A percentile compares a stretch with the other conserved stretches of the same genome.
Conservation (phyloP, 163 green algal species). For the Scenedesmus sp. region DNA sequence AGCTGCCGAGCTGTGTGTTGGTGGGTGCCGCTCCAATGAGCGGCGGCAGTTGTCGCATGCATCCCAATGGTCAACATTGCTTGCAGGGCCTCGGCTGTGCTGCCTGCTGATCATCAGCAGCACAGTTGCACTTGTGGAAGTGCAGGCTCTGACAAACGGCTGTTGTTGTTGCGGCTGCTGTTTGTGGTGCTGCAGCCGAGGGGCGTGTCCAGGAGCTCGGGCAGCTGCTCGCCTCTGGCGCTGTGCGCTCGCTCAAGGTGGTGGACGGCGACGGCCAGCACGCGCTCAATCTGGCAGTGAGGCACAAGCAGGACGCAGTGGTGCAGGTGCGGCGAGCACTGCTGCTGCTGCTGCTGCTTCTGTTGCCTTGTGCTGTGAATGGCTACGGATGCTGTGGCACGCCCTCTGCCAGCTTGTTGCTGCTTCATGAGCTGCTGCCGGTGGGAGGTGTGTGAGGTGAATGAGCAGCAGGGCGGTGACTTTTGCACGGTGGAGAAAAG, state of each 20-base stretch:
- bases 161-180: slow-evolving; percentile 35
- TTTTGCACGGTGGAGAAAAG: too few species aligned
- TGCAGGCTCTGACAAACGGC: too few species aligned
- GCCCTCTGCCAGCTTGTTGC: not conserved
- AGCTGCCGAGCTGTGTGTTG: too few species aligned
- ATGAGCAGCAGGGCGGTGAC: too few species aligned
- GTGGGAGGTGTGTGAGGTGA: too few species aligned
- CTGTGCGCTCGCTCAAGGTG: slow-evolving; percentile 57
- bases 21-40: too few species aligned
- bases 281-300: slow-evolving; percentile 67
- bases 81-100: too few species aligned
- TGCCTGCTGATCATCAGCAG: too few species aligned
- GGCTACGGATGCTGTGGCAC: not conserved
- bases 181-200: slow-evolving; percentile 15
- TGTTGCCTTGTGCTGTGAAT: not conserved
- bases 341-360: not conserved
- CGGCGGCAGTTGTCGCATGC: too few species aligned
- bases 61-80: too few species aligned
- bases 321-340: slow-evolving; percentile 60
- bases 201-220: slow-evolving; percentile 66
- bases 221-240: slow-evolving; percentile 58
- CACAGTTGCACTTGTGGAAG: too few species aligned
- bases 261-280: slow-evolving; percentile 70
- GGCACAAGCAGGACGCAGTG: slow-evolving; percentile 51
- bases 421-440: not conserved